Evolutionary conservation across 1,284 basidiomycete species (phyloP), one percentile per base, ranked within the genome.

Genomic region (Laetiporus sulphureus): DNA sequence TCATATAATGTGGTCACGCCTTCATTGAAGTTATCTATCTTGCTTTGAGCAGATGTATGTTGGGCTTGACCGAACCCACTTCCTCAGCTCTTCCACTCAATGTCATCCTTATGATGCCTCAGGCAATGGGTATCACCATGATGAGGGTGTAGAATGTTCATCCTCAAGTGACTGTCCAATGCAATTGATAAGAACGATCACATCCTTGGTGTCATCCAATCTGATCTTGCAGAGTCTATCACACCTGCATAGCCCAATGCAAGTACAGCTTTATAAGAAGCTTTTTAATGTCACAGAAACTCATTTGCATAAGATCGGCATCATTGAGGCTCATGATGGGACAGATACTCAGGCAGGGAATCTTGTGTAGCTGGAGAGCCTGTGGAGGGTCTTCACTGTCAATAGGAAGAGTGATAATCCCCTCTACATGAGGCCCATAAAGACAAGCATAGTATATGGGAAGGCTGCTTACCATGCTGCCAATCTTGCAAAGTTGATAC

Each of bases 381-480:
- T 86, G 41, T 71, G 80, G 19, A 60, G 55, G n/a, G 71, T 79
- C 21, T 72, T 85, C 43, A 64, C 67, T 1, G 51, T 52, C 19
- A 57, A 63, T 25, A 69, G 75, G 21, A 48, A 57, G 1, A 32
- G 54, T 22, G 56, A 61, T 36, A 77, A 79, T 44, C 72, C 73
- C 7, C 69, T 87, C 16, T 72, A 82, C 47, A 59, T 86, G 24
- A 79, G 77, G 7, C 79, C 78, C 1, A 63, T 85, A 49, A 87
- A 86, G 49, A 78, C 73, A 11, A 85, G 83, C 53, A 74, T 85
- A 23, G 83, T 83, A 0, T 84, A 87, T 53, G 62, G 82, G 3
- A 83, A 85, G 54, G 81, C 83, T 1, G 83, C 84, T 6, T 84
- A 80, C 16, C 83, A 84, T 1, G 74, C 77, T 5, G 78, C 79